Evolutionary conservation across 169 alveolate species (phyloP), one percentile per base, ranked within the genome.

Genomic region (Plasmodium coatneyi): DNA sequence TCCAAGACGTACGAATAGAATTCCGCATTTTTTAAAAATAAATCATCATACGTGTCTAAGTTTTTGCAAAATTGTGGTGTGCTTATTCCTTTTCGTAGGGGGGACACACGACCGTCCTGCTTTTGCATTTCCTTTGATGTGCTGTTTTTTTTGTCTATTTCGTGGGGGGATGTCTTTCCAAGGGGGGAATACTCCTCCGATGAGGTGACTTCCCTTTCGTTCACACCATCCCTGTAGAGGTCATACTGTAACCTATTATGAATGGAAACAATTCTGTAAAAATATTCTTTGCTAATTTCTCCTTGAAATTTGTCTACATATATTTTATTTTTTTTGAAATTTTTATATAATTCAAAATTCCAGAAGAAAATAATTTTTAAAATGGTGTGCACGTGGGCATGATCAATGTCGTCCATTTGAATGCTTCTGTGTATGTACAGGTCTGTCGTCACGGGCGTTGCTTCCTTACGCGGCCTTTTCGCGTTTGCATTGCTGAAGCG

Each of bases 301-400:
- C 39, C 36, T 46, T 60, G 76, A 91, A 80, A 91, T 46, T 49
- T 80, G 30, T 30, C 80, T 30, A 82, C 22, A 39, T 91, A 91
- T 12, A 81, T 91, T 70, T 91, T 81, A 52, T 80, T 91, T 71
- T 91, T 91, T 81, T 66, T 80, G 81, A 91, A 91, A 71, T 71
- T 91, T 82, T 80, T 91, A 56, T 91, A 91, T 71, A 91, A 34
- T 49, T 81, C 71, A 66, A 91, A 91, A 91, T 91, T 91, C 95
- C 95, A 91, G 76, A 70, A 91, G 56, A 91, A 76, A 25, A 91
- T 70, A 54, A 91, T 91, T 91, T 81, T 91, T 41, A 91, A 91
- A 66, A 91, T 81, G 76, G 46, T 80, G 82, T 91, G 46, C 32
- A 81, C 30, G 82, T 91, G 95, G 16, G 46, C 60, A 70, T 89